Percentiles rank a stretch among this genome's conserved stretches.
These are phyloP conservation scores for Arctostaphylos glauca DNA, from an alignment of 148 eudicot genomes.

Conservation along the genomic window DNA sequence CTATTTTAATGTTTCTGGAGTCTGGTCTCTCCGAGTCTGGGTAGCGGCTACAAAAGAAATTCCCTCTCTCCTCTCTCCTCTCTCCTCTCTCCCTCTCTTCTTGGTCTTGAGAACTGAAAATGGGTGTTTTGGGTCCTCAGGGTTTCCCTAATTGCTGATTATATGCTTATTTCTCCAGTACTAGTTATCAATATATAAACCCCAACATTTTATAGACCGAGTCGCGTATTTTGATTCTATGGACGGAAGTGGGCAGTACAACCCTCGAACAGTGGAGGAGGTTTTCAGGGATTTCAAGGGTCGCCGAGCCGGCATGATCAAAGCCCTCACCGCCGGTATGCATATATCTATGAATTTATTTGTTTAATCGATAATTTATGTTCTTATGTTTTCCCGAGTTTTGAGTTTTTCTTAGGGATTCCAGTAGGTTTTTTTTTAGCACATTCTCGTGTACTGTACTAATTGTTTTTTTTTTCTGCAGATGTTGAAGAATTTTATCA, in stretches of 20 bases:
- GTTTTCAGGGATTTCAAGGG: slow-evolving; percentile 41
- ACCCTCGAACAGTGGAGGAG: slow-evolving; percentile 39
- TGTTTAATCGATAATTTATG: too few relatives aligned
- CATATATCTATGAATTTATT: too few relatives aligned
- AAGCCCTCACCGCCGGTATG: slow-evolving; percentile 39
- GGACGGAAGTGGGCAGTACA: slow-evolving; percentile 28
- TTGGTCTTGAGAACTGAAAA: neutral
- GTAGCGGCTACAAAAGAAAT: neutral
- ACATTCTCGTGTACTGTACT: neutral
- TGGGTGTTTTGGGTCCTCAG: neutral
- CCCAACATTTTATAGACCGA: neutral
- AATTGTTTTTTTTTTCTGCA: slow-evolving; percentile 18
- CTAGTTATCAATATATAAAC: neutral
- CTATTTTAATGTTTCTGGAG: neutral
- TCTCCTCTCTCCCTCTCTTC: slow-evolving; percentile 4
- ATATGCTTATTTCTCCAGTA: neutral
- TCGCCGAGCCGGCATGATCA: slow-evolving; percentile 37
- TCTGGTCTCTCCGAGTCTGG: too few relatives aligned
- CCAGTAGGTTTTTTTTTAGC: neutral
- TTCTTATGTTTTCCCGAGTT: neutral
- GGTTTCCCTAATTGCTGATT: neutral
- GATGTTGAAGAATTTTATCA: slow-evolving; percentile 48
- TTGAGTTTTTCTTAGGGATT: slow-evolving; percentile 10
- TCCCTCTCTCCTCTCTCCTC: neutral
- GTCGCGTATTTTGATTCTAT: neutral